These are phyloP conservation scores for Colletotrichum sp. DNA, from an alignment of 2,329 filamentous ascomycete species.

Conservation along the genomic window DNA sequence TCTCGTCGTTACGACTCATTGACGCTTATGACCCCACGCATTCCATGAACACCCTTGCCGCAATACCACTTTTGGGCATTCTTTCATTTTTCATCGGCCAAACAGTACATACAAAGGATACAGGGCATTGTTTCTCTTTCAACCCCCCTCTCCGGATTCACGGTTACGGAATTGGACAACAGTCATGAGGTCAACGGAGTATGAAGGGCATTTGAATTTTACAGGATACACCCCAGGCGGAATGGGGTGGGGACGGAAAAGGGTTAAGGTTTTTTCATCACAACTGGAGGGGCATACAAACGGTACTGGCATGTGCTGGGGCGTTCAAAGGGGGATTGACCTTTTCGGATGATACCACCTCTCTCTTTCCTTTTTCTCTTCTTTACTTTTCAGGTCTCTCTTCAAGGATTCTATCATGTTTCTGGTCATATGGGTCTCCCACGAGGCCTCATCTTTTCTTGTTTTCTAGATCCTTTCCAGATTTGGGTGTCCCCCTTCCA, in stretches of 20 bases:
- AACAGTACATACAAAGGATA: conserved; percentile 7
- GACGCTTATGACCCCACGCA: neutral
- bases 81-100: neutral
- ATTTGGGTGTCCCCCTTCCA: neutral
- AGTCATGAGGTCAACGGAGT: conserved; percentile 4
- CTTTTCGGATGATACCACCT: conserved; percentile 20
- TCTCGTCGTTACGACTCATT: neutral
- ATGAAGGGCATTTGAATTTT: conserved; percentile 3
- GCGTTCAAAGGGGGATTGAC: conserved; percentile 7
- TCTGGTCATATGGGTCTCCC: neutral
- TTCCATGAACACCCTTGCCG: neutral
- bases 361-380: conserved; percentile 7
- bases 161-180: conserved; percentile 15
- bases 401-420: neutral
- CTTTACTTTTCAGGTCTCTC: neutral
- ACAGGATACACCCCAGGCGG: neutral
- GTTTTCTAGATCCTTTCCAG: neutral
- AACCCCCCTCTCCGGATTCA: conserved; percentile 5
- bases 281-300: conserved; percentile 7
- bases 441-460: neutral
- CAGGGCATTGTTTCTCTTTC: conserved; percentile 11
- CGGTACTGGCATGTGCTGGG: conserved; percentile 15
- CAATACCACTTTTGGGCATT: neutral
- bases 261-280: neutral
- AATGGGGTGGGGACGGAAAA: neutral